These are phyloP conservation scores for Aristolochia fimbriata DNA, from an alignment of 164 flowering plant genomes.

Conservation along the genomic window DNA sequence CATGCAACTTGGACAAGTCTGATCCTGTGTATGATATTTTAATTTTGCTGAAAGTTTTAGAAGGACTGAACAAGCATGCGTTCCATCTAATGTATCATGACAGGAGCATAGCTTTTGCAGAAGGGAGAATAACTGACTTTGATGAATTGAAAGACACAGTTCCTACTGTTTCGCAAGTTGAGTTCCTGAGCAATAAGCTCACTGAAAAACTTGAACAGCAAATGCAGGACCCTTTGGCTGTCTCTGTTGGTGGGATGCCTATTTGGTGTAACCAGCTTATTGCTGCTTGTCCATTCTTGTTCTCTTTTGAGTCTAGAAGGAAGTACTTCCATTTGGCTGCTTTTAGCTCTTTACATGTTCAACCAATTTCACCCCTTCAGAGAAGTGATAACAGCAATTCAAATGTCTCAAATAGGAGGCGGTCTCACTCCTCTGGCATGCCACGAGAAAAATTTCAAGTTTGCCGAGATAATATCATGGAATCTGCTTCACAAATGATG, in stretches of 20 bases:
- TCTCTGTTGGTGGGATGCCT: constrained; percentile 62
- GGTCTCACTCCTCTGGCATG: constrained; percentile 15
- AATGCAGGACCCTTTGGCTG: constrained; percentile 60
- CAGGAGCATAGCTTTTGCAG: constrained; percentile 40
- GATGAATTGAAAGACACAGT: constrained; percentile 28
- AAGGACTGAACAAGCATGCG: constrained; percentile 43
- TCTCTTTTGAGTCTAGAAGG: constrained; percentile 68
- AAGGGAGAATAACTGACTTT: constrained; percentile 40
- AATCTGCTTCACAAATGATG: constrained; percentile 76
- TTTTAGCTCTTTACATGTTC: constrained; percentile 30
- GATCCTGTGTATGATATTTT: constrained; percentile 50
- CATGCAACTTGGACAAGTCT: constrained; percentile 40
- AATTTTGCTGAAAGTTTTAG: constrained; percentile 57
- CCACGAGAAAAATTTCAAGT: constrained; percentile 66
- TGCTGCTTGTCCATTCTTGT: constrained; percentile 64
- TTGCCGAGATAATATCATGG: constrained; percentile 44
- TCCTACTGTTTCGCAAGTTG: constrained; percentile 38
- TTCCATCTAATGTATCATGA: constrained; percentile 43
- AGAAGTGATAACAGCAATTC: constrained; percentile 17
- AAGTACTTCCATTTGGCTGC: constrained; percentile 61
- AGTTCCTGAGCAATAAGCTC: constrained; percentile 64
- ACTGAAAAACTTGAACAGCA: constrained; percentile 90
- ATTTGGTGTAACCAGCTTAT: constrained; percentile 76
- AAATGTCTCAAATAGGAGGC: constrained; percentile 31
- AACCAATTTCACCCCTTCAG: constrained; percentile 9